These are phyloP conservation scores for Penicillium argentinense DNA, from an alignment of 495 filamentous ascomycete species.

Conservation along the genomic window DNA sequence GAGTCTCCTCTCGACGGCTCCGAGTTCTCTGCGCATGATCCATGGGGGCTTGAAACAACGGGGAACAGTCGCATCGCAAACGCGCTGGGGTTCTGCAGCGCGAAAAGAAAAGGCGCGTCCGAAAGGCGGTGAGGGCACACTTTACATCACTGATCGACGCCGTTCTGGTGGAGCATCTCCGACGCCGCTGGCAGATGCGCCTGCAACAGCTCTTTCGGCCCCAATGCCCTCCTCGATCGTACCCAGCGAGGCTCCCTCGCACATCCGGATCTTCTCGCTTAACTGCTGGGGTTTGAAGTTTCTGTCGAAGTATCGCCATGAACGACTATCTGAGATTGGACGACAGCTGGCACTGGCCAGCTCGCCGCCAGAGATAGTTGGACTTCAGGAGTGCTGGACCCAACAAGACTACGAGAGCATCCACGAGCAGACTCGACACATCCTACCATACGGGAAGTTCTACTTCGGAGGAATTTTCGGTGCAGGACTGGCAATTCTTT, in stretches of 20 bases:
- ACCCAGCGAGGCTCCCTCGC: slow-evolving; percentile 25
- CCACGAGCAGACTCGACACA: slow-evolving; percentile 65
- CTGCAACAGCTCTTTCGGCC: slow-evolving; percentile 1
- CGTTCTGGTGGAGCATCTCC: neutral
- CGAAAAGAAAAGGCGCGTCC: slow-evolving; percentile 14
- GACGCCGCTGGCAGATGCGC: no score
- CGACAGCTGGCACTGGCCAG: slow-evolving; percentile 63
- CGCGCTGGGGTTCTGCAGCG: slow-evolving; percentile 7
- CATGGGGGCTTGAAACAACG: slow-evolving; percentile 23
- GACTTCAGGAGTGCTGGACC: slow-evolving; percentile 94
- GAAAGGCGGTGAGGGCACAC: slow-evolving; percentile 13
- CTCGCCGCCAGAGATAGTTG: slow-evolving; percentile 81
- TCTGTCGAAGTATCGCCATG: slow-evolving; percentile 73
- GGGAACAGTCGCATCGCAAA: slow-evolving; percentile 2
- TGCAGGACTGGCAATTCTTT: slow-evolving; percentile 88
- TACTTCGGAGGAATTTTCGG: slow-evolving; percentile 89
- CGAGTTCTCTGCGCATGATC: slow-evolving; percentile 42
- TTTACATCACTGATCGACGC: slow-evolving; percentile 13
- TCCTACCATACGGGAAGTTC: slow-evolving; percentile 93
- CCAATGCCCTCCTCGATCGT: slow-evolving; percentile 20
- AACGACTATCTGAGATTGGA: slow-evolving; percentile 83
- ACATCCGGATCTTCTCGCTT: slow-evolving; percentile 75
- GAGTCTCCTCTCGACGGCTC: slow-evolving; percentile 52
- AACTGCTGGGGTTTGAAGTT: slow-evolving; percentile 98
- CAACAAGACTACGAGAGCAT: slow-evolving; percentile 86